Percentiles rank a stretch among this genome's conserved stretches.
phyloP scores from a whole-genome alignment of 768 basidiomycete genomes.

The Kondoa malvinella region DNA sequence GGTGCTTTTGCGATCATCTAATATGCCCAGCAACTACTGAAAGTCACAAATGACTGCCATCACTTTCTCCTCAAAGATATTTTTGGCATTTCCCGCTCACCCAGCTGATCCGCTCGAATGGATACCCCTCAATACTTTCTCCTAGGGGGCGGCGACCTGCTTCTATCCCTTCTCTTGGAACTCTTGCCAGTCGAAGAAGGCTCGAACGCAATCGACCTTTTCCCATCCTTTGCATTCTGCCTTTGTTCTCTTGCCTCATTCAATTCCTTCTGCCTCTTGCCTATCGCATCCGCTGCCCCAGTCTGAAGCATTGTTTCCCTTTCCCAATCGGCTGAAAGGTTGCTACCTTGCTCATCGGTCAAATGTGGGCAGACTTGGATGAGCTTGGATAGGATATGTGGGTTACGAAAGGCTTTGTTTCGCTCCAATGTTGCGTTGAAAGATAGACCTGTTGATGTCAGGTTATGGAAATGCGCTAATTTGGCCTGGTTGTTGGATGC shows the following conservation, averaged over 20 bases:
- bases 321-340: constrained; percentile 51
- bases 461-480: constrained; percentile 53
- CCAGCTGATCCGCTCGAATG: too few species aligned
- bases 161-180: not conserved
- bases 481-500: constrained; percentile 35
- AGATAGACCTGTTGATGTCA: constrained; percentile 61
- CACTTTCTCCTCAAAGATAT: too few species aligned
- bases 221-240: constrained; percentile 13
- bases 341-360: constrained; percentile 70
- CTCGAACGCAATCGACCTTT: constrained; percentile 12
- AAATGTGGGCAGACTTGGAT: constrained; percentile 66
- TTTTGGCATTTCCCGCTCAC: too few species aligned
- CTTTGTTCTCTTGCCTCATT: constrained; percentile 12
- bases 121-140: not conserved
- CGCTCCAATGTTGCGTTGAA: constrained; percentile 93
- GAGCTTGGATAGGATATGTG: constrained; percentile 83
- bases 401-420: constrained; percentile 84
- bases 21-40: too few species aligned
- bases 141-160: not conserved
- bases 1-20: too few species aligned
- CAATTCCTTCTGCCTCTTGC: constrained; percentile 14
- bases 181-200: constrained; percentile 7
- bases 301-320: not conserved
- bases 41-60: too few species aligned
- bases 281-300: constrained; percentile 8